Base-by-base conservation (phyloP, 2,329 filamentous ascomycete genomes). In the Aspergillus terreus region DNA sequence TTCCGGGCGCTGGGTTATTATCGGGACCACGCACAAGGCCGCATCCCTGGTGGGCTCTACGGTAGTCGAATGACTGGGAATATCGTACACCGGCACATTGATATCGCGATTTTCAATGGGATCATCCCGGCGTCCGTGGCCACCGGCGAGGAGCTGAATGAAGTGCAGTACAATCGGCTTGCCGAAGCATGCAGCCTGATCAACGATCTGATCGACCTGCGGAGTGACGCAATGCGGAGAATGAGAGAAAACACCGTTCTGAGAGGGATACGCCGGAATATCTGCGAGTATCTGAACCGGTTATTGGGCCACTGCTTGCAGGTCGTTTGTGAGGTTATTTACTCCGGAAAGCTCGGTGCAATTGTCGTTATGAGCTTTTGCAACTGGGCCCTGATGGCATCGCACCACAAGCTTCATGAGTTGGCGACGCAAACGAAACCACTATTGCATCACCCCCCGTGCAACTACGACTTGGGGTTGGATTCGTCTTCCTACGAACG, bases 341-440 rank as follows among this genome's bases (percentile, higher is more conserved):
- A 51, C 21, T 52, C 47, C 1, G 53, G 35, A 2, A 30, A 44
- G 6, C 5, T 56, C 3, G 45, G 48, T 9, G 57, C 58, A 3
- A 23, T 59, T 38, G 56, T 60, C 2, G 40, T 52, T 2, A 57
- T 62, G 56, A 55, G 53, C 0, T 59, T 57, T 32, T 57, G 57
- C 42, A 63, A 63, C 38, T 62, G 61, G 60, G 48, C 50, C 6
- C 35, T 63, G 21, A 55, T 63, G 47, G 50, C 50, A 4, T 58
- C 58, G 1, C 61, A 63, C 38, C 61, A 62, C 35, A 63, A 62
- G 30, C 12, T 60, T 3, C 59, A 53, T 44, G 58, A 62, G 42
- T 19, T 60, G 3, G 4, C 45, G 3, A 25, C 52, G 4, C 25
- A 27, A 44, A 49, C n/a, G 7, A 19, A 19, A 19, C 19, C 19